Base-by-base conservation (phyloP, 2,329 filamentous ascomycete species). In the Fusarium sororula region DNA sequence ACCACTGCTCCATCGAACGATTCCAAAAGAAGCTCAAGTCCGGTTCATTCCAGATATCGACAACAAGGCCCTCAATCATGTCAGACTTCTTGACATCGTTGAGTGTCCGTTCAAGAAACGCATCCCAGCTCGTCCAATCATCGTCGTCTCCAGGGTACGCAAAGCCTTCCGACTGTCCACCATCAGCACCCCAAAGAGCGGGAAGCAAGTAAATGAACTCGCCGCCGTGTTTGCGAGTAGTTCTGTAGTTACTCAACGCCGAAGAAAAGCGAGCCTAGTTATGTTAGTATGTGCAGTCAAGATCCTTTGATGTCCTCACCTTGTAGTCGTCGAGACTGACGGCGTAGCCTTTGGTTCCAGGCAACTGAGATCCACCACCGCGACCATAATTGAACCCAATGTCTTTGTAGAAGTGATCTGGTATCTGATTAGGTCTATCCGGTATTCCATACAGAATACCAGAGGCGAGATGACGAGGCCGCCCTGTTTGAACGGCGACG, bases 1-100 rank as follows among this genome's bases (percentile, higher is more conserved):
- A 24, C 54, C 68, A 78, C 30, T 78, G 77, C 20, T 71, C 60
- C 30, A 70, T 72, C 0, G 72, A 57, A 0, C 70, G 53, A 6
- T 35, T 39, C 77, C 77, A 79, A 47, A 79, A 79, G 14, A 54
- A 54, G 7, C n/a, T 61, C 11, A 75, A 26, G 12, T 88, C 87
- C 0, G 87, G 85, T 77, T 89, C 87, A 63, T 89, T 89, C 87
- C 87, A 89, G 41, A 88, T 83, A 58, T 89, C 87, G 15, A 85
- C 78, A 1, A 85, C 80, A 0, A 89, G 70, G 0, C 81, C 82
- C 1, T 78, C 78, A 26, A 75, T 79, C 76, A 81, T 82, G 38
- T 79, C 73, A 67, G 85, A 85, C 6, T 75, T 78, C 30, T 80
- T 81, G 17, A 85, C 81, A 35, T 79, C 84, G 3, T 76, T 75